These are phyloP conservation scores for Usnea hakonensis DNA, from an alignment of 495 filamentous ascomycete genomes.

Conservation along the genomic window DNA sequence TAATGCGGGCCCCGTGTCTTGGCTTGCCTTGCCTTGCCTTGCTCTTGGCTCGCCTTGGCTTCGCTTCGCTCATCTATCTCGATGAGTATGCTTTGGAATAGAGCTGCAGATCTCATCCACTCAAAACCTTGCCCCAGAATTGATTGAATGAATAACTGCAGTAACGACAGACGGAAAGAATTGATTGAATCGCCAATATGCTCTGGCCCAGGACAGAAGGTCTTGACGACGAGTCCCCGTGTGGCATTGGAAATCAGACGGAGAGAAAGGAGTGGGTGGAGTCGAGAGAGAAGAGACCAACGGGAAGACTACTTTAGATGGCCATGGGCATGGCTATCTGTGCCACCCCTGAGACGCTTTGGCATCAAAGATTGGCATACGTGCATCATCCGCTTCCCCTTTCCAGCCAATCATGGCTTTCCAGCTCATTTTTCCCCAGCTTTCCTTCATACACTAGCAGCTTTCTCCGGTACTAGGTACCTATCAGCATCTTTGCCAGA, in stretches of 20 bases:
- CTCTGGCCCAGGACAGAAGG: no score
- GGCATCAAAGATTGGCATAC: constrained; percentile 6
- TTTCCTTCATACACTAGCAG: constrained; percentile 2
- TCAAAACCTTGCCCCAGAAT: background rate
- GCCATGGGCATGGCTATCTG: no score
- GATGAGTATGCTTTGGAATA: background rate
- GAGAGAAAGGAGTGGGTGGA: no score
- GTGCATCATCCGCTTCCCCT: constrained; percentile 3
- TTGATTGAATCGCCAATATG: background rate
- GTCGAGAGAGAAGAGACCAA: background rate
- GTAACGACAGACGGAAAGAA: no score
- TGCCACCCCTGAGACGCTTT: no score
- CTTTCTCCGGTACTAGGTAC: constrained; percentile 9
- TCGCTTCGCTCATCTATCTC: no score
- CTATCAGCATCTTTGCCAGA: background rate
- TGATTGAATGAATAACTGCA: no score
- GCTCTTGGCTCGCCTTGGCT: background rate
- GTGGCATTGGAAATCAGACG: no score
- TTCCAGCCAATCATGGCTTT: background rate
- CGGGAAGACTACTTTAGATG: background rate
- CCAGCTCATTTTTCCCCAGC: constrained; percentile 9
- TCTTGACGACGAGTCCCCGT: no score
- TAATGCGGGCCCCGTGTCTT: background rate
- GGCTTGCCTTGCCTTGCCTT: background rate
- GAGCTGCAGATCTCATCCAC: background rate